Evolutionary conservation across 257 asterid species (phyloP).

Genomic region (Plectranthus barbatus): DNA sequence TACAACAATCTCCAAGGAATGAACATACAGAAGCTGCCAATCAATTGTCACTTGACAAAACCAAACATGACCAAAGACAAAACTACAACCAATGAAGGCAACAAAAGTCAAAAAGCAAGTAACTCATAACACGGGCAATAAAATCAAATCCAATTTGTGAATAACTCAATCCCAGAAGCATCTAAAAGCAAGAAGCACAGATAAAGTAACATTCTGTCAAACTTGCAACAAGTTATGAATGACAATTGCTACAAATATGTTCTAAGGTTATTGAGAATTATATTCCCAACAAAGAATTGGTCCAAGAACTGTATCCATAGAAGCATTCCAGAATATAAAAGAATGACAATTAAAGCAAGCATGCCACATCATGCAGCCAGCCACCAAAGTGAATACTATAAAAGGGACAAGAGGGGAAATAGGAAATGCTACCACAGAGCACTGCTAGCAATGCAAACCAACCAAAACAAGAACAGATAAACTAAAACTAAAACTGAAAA

Average conservation of each 20-base stretch:
- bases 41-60: not conserved
- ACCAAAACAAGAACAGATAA: not conserved
- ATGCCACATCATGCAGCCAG: too few species aligned
- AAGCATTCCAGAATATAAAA: too few species aligned
- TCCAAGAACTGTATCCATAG: too few species aligned
- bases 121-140: not conserved
- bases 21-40: not conserved
- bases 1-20: not conserved
- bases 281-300: too few species aligned
- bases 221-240: slow-evolving; percentile 22
- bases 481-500: too few species aligned
- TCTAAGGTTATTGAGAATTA: not conserved
- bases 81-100: not conserved
- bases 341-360: too few species aligned
- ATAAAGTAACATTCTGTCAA: not conserved
- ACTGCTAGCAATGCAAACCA: not conserved
- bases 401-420: not conserved
- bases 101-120: not conserved
- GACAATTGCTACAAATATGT: not conserved
- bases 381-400: not conserved
- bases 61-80: not conserved
- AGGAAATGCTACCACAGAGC: not conserved
- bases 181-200: not conserved
- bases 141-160: slow-evolving; percentile 32
- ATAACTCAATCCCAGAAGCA: not conserved